Evolutionary conservation across 1,284 basidiomycete genomes (phyloP).

Genomic region (Heterobasidion irregulare): DNA sequence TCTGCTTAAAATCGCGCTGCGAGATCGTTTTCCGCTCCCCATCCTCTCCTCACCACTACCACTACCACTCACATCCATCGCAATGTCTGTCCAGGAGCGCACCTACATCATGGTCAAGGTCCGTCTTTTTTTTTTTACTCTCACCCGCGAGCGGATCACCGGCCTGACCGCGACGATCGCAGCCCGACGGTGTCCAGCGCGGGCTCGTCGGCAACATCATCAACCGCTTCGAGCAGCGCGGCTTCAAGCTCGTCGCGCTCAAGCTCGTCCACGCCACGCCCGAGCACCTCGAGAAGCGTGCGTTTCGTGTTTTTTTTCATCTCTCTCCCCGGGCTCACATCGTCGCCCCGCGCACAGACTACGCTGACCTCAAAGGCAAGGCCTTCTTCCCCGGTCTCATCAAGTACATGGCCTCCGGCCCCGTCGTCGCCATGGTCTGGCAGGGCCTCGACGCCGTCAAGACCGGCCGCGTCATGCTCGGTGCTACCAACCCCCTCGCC

Average conservation of each 20-base stretch:
- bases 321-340: slow-evolving; percentile 1
- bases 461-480: slow-evolving; percentile 92
- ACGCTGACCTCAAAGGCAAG: slow-evolving; percentile 87
- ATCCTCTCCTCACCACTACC: slow-evolving; percentile 20
- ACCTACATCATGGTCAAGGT: slow-evolving; percentile 93
- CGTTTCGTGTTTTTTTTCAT: slow-evolving; percentile 14
- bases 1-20: slow-evolving; percentile 23
- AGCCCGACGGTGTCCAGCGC: slow-evolving; percentile 98
- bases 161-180: slow-evolving; percentile 4
- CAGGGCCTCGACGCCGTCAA: slow-evolving; percentile 96
- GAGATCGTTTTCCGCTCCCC: slow-evolving; percentile 16
- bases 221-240: slow-evolving; percentile 88
- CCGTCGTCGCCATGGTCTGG: slow-evolving; percentile 97
- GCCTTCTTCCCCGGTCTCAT: slow-evolving; percentile 90
- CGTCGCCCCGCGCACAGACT: slow-evolving; percentile 50
- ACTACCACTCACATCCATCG: slow-evolving; percentile 15
- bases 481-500: slow-evolving; percentile 93
- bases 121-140: slow-evolving; percentile 1
- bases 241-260: slow-evolving; percentile 89
- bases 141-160: background rate
- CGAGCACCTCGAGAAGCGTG: slow-evolving; percentile 83
- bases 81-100: slow-evolving; percentile 62
- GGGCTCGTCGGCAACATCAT: slow-evolving; percentile 93
- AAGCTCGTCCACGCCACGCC: slow-evolving; percentile 75
- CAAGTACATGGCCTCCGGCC: slow-evolving; percentile 93